Conservation (phyloP, 192 early-diverging fungal species). For the Thoreauomyces humboldtii region DNA sequence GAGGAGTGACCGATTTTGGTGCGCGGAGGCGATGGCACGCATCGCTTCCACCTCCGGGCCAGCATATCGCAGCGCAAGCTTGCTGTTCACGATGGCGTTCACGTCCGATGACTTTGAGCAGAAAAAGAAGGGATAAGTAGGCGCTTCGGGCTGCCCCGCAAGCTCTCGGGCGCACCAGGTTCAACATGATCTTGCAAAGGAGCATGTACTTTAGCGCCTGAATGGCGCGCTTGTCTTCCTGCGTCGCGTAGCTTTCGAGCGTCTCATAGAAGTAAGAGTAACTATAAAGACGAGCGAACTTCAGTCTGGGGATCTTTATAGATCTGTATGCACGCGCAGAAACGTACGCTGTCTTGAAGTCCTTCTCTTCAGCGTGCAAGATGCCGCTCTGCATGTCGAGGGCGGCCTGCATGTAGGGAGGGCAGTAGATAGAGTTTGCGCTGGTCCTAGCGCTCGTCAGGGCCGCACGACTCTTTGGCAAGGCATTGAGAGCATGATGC, state of each 20-base stretch:
- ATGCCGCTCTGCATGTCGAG: conserved; percentile 98
- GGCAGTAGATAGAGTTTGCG: conserved; percentile 97
- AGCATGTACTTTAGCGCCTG: conserved; percentile 97
- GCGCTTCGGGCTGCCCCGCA: no score
- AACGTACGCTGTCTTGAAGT: conserved; percentile 93
- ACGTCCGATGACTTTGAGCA: conserved; percentile 85
- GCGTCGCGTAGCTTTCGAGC: conserved; percentile 86
- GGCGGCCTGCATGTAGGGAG: conserved; percentile 91
- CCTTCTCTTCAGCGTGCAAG: conserved; percentile 96
- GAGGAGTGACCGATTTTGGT: conserved; percentile 93
- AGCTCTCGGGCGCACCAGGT: conserved; percentile 83
- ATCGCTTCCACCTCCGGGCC: conserved; percentile 90
- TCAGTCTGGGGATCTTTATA: conserved; percentile 2
- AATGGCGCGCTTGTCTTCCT: conserved; percentile 84
- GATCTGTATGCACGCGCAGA: conserved; percentile 1
- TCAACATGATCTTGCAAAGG: conserved; percentile 98
- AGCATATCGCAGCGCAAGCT: conserved; percentile 85
- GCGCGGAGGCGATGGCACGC: conserved; percentile 90
- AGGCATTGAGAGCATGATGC: conserved; percentile 87
- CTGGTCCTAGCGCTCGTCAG: conserved; percentile 93
- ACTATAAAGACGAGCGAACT: conserved; percentile 22
- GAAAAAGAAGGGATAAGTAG: no score
- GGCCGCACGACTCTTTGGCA: conserved; percentile 94
- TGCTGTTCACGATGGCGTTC: conserved; percentile 83
- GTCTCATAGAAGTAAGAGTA: conserved; percentile 99